Base-by-base conservation (phyloP, 345 rosid genomes). In the Moricandia moricandioides region DNA sequence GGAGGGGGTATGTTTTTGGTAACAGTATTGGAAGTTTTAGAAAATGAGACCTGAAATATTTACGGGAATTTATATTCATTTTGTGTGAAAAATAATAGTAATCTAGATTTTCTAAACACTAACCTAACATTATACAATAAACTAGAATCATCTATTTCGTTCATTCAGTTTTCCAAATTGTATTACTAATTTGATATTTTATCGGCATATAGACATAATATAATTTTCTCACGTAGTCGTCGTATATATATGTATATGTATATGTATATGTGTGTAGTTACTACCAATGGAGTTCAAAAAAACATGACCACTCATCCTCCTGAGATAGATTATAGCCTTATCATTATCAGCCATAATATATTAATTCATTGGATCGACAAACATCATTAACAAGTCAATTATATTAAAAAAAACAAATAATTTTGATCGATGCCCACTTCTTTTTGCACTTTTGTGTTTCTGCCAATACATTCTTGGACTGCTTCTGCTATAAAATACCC, bases 381-480 rank as follows among this genome's bases (percentile, higher is more conserved):
- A 43, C 65, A 18, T 64, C 70, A 70, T 56, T 26, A 35, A 57
- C n/a, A 63, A 64, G 70, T 12, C 56, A 70, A 16, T 49, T 7
- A 49, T 49, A 33, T 33, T 4, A 33, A 49, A 47, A 47, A n/a
- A 47, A 47, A 70, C 8, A 31, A 64, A 16, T 43, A 67, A 8
- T n/a, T n/a, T 49, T 57, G 43, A 70, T 71, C 72, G 47, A 71
- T 71, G 62, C 39, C 75, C 76, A 71, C 67, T 71, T 77, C 75
- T 57, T 70, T 77, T 77, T 76, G 72, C 81, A 77, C 72, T 69
- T 76, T 30, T 71, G 68, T 71, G 60, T 62, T 71, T 58, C 71
- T 65, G 62, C 77, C 81, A 78, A 62, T 78, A 71, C 72, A 78
- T 78, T 71, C 77, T 71, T 78, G 72, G 76, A 77, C 76, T 71